Evolutionary conservation across 1,284 basidiomycete genomes (phyloP), one percentile per base, ranked within the genome.

Genomic region (Meira miltonrushii): DNA sequence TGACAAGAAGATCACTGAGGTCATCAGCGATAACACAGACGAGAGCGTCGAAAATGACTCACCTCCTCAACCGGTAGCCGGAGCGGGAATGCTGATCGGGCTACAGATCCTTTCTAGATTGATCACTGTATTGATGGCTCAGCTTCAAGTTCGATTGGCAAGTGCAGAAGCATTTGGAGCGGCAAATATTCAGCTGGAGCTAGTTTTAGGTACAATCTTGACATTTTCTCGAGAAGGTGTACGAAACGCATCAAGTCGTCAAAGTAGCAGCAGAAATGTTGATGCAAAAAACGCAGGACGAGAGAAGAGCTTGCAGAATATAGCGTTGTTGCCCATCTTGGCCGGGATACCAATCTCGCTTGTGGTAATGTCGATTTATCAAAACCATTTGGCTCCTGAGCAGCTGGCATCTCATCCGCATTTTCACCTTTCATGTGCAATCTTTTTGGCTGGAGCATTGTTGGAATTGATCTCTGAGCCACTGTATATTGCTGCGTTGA

Each of bases 211-310:
- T 63, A 92, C 91, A 12, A 89, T 95, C 68, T 83, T 98, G 40
- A 95, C 97, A 76, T 83, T 97, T 7, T 88, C 88, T 33, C 83
- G 94, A 10, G 95, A 98, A 78, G 93, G 92, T 3, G 84, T 97
- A 4, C 55, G 55, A 12, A 49, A 25, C 2, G 55, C 55, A 37
- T 43, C 47, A 9, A 25, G 33, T 37, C 55, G 55, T 23, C 10
- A 15, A 17, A 39, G 19, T 11, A 25, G 33, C 48, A 41, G 41
- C 37, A 44, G n/a, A 43, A 47, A 50, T 39, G 38, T 53, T 4
- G 28, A 33, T 33, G 21, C 8, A 3, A 13, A 17, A 23, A 25
- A 12, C 2, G 39, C 40, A n/a, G 15, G 13, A 8, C 11, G 28
- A 12, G 11, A 15, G 12, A 33, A 19, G 13, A 17, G 57, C 1